Evolutionary conservation across 345 rosid species (phyloP), one percentile per base, ranked within the genome.

Genomic region (Eucalyptus cloeziana): DNA sequence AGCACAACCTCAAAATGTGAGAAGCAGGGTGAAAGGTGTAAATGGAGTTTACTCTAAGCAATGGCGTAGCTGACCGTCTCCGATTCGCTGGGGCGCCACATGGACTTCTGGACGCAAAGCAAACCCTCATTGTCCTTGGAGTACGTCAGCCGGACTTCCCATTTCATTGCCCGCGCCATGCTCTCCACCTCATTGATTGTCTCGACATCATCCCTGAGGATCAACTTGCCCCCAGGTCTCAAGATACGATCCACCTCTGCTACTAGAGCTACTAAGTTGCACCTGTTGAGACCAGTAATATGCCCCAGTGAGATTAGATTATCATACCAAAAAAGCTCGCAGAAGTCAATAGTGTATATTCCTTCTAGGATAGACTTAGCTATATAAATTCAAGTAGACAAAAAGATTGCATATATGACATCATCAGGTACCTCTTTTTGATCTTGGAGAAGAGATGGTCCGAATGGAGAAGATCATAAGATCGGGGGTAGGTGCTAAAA

Each of bases 381-480:
- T 40, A 21, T 40, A 76, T 76, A 76, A 21, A 76, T 76, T 76
- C 83, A 76, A 76, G 83, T 6, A 76, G 83, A 76, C 14, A 10
- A 76, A 40, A 76, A 76, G 47, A 76, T 40, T 71, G 81, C 81
- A 33, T 3, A 17, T 33, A 33, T 71, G 81, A 71, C 81, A 71
- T 40, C 83, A 76, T 76, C 27, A 76, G 24, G 47, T 91, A 96
- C 99, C 97, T 98, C 90, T 92, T 94, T 88, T 95, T 95, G 91
- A 96, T 88, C 89, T 93, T 94, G 90, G 99, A 97, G 96, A 98
- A 96, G 54, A 98, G 96, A 94, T 98, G 99, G 91, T 98, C 99
- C 1, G 99, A 99, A 87, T 98, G 99, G 85, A 98, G 95, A 91
- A 98, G 98, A 94, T 98, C 99, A 80, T 97, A 97, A 45, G 98